Evolutionary conservation across 768 basidiomycete species (phyloP).

Genomic region (Cyclocybe aegerita): DNA sequence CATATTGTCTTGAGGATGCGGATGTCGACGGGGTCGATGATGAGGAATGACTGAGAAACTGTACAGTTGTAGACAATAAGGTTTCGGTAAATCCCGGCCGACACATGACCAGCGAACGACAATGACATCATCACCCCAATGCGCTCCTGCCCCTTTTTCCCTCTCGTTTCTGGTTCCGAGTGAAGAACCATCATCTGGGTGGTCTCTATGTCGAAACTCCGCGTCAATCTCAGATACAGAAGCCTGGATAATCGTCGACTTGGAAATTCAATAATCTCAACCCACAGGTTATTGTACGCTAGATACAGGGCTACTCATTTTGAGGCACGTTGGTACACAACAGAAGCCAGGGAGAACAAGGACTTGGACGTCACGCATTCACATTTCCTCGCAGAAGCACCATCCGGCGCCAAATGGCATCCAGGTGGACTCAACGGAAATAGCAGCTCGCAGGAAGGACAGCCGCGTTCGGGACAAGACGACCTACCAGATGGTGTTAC

Average conservation of each 20-base stretch:
- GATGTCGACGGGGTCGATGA: constrained; percentile 31
- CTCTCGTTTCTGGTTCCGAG: too few species aligned
- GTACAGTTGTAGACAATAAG: constrained; percentile 40
- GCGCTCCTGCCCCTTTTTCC: background rate
- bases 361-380: constrained; percentile 41
- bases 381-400: constrained; percentile 42
- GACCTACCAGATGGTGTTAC: constrained; percentile 27
- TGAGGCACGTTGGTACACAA: background rate
- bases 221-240: too few species aligned
- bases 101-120: too few species aligned
- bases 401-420: constrained; percentile 33
- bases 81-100: constrained; percentile 28
- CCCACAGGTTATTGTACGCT: too few species aligned
- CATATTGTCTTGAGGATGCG: constrained; percentile 66
- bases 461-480: constrained; percentile 9
- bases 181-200: too few species aligned
- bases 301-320: too few species aligned
- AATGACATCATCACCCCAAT: constrained; percentile 1
- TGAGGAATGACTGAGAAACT: constrained; percentile 30
- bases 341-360: constrained; percentile 8
- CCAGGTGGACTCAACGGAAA: constrained; percentile 3
- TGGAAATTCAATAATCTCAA: too few species aligned
- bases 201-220: too few species aligned
- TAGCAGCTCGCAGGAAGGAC: constrained; percentile 6
- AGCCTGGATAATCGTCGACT: too few species aligned